phyloP scores from a whole-genome alignment of 352 stramenopile genomes.

The Pythium dissotocum region DNA sequence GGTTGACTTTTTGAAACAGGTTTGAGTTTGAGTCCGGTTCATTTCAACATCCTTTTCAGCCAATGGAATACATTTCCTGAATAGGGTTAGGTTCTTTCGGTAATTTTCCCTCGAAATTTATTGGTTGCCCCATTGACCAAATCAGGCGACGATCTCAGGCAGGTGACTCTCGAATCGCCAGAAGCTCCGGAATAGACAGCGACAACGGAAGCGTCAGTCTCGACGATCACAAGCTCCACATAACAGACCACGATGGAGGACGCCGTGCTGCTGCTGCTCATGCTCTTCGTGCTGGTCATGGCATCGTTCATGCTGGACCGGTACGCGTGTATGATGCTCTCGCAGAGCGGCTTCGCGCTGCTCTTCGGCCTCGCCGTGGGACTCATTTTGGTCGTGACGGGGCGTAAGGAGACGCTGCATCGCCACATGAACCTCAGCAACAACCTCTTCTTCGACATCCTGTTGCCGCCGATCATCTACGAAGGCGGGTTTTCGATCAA shows the following conservation, averaged over 20 bases:
- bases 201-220: not conserved
- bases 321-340: conserved; percentile 85
- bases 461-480: conserved; percentile 88
- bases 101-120: conserved; percentile 5
- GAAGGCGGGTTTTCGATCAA: conserved; percentile 87
- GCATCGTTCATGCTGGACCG: conserved; percentile 85
- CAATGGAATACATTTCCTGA: conserved; percentile 3
- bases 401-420: conserved; percentile 64
- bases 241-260: conserved; percentile 60
- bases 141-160: conserved; percentile 6
- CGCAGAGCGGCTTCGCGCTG: conserved; percentile 84
- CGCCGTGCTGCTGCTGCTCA: conserved; percentile 76
- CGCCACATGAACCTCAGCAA: conserved; percentile 86
- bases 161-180: not conserved
- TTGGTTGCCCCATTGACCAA: conserved; percentile 1
- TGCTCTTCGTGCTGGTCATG: conserved; percentile 89
- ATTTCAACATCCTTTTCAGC: not conserved
- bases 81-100: conserved; percentile 9
- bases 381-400: conserved; percentile 65
- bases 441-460: conserved; percentile 86
- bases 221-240: not conserved
- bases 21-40: not conserved
- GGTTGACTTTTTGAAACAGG: not conserved
- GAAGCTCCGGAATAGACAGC: conserved; percentile 1
- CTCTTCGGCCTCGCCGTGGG: conserved; percentile 77